Evolutionary conservation across 495 filamentous ascomycete species (phyloP), one percentile per base, ranked within the genome.

Genomic region (Arthonia radiata): DNA sequence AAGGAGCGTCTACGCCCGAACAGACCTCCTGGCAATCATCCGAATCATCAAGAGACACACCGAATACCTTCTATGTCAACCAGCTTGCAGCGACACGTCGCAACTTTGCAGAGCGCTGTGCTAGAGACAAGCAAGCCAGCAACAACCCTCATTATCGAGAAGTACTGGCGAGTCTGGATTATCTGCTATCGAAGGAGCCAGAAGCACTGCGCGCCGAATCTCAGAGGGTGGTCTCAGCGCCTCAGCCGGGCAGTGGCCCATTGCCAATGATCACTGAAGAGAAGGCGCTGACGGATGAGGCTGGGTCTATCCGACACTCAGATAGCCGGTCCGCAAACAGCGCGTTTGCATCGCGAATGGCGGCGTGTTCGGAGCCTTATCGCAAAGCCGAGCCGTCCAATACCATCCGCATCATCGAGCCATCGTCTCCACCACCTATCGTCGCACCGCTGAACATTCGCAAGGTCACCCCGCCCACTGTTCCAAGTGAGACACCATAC

Each of bases 121-220:
- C 43, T 18, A 43, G n/a, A n/a, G n/a, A n/a, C 9, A 32, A 36
- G 13, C 32, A 34, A 6, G 40, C 37, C 4, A 31, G 30, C 17
- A 40, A 39, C 17, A 34, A 38, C 5, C 39, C 34, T 6, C 60
- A 61, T 31, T 43, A 74, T 15, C 54, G 59, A 12, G 57, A 62
- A 17, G 57, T 75, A 2, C 64, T 75, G 22, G 50, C 52, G 1
- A 59, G 71, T 29, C 48, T 72, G 15, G 67, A 72, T 39, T 49
- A 57, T n/a, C 45, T 71, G 27, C 27, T n/a, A 13, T 18, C 2
- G 13, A 22, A 15, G 23, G 30, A 1, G 38, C 37, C 5, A 53
- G 52, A 29, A 52, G 59, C 26, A 43, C 49, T 4, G 48, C 54
- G n/a, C n/a, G n/a, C n/a, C n/a, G n/a, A n/a, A n/a, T n/a, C n/a